A percentile compares a stretch with the other conserved stretches of the same genome.
Conservation (phyloP, 805 yeast species). For the Komagataella ulmi region DNA sequence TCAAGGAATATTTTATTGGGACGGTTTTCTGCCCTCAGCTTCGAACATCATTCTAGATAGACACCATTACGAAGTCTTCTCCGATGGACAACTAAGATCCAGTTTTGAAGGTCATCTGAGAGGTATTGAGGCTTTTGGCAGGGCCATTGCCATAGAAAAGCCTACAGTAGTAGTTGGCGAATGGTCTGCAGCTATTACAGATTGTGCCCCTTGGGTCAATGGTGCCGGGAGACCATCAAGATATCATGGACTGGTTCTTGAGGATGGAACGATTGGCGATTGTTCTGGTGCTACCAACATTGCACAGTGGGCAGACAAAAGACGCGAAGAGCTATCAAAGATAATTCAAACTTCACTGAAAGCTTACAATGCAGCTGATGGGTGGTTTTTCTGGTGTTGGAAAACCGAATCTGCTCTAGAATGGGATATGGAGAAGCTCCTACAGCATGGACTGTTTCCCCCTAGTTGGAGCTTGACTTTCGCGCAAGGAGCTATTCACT, state of each 20-base stretch:
- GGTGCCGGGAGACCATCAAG: conserved; percentile 81
- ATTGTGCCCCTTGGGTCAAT: conserved; percentile 80
- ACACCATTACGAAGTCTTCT: conserved; percentile 84
- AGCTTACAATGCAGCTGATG: conserved; percentile 59
- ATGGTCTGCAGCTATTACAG: conserved; percentile 87
- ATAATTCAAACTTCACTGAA: conserved; percentile 87
- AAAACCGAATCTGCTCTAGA: conserved; percentile 75
- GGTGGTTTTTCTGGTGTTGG: conserved; percentile 94
- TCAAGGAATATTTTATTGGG: conserved; percentile 47
- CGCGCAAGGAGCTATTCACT: not conserved
- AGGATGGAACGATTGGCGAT: conserved; percentile 34
- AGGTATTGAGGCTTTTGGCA: conserved; percentile 37
- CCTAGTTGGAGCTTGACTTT: conserved; percentile 9
- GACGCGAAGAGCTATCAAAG: conserved; percentile 44
- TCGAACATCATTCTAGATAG: conserved; percentile 75
- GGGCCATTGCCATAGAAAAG: conserved; percentile 29
- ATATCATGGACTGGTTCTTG: conserved; percentile 46
- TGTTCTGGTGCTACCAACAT: conserved; percentile 41
- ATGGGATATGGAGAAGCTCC: conserved; percentile 69
- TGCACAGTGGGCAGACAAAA: conserved; percentile 44
- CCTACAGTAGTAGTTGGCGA: conserved; percentile 80
- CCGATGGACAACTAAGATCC: conserved; percentile 43
- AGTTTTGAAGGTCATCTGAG: conserved; percentile 48
- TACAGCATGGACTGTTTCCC: conserved; percentile 56
- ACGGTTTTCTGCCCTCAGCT: conserved; percentile 32